Evolutionary conservation across 2,329 filamentous ascomycete genomes (phyloP).

Genomic region (Cryphonectria radicalis): DNA sequence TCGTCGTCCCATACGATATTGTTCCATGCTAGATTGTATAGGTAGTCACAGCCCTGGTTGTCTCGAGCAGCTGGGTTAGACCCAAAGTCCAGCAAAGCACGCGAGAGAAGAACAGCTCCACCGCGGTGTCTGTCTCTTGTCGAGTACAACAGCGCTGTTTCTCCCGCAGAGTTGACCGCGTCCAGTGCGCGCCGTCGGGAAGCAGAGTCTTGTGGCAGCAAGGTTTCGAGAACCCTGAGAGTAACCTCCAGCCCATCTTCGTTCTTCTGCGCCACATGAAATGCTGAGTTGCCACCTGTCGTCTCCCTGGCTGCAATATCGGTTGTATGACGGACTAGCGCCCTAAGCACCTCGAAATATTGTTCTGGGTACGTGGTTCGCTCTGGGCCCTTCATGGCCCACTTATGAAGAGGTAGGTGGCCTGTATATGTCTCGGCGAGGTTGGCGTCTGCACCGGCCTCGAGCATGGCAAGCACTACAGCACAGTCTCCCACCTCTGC

Average conservation of each 20-base stretch:
- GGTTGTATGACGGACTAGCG: background rate
- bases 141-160: background rate
- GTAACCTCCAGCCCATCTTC: background rate
- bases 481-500: background rate
- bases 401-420: background rate
- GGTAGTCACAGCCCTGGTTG: background rate
- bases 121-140: background rate
- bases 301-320: background rate
- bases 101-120: background rate
- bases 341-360: background rate
- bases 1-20: background rate
- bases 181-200: background rate
- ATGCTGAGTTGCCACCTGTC: background rate
- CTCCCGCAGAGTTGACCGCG: background rate
- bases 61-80: background rate
- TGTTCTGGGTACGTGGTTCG: background rate
- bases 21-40: background rate
- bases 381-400: background rate
- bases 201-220: background rate
- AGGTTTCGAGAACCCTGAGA: background rate
- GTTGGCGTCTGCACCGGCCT: background rate
- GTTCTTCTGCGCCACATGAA: background rate
- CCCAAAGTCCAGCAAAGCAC: background rate
- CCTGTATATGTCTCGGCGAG: background rate
- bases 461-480: background rate